Evolutionary conservation across 2,329 filamentous ascomycete species (phyloP), one percentile per base, ranked within the genome.

Genomic region (Fusarium dimerum): DNA sequence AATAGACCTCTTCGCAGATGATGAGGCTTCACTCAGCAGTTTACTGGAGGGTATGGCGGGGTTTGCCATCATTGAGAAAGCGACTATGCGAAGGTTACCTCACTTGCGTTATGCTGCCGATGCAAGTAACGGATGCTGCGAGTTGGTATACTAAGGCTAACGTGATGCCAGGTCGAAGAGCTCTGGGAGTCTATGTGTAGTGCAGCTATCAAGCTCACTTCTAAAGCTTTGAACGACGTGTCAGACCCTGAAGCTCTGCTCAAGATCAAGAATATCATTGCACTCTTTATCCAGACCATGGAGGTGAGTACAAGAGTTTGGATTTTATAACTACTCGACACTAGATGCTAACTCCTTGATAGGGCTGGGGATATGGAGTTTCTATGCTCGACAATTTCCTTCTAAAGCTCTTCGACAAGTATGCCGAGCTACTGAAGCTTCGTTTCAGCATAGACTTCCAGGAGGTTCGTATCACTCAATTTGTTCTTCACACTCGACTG

Each of bases 181-280:
- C 77, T 99, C 2, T 99, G 94, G 94, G 93, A 97, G 65, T 97
- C 92, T 0, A 94, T 97, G 90, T 97, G 93, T 67, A 90, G 92
- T 66, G 86, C 88, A 42, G 88, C 90, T 1, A 91, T 97, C 60
- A 82, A 81, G 9, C 78, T 97, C 44, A 95, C 96, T 56, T 86
- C 87, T 1, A 90, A 87, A 61, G 88, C 90, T 0, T 76, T 99
- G 5, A 81, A 83, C 45, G 84, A 86, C 40, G 84, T 99, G n/a
- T 86, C 85, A 52, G 94, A 95, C 68, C 92, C 94, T 12, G 92
- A 97, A 68, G 84, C 89, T 29, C 77, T 99, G 36, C 78, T 97
- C n/a, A 96, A 94, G 69, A 92, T 97, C 66, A 99, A 99, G 72
- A 91, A 91, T 43, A 84, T 95, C 26, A 86, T 97, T 66, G 89